These are phyloP conservation scores for Candida silvatica DNA, from an alignment of 805 yeast species.

Conservation along the genomic window DNA sequence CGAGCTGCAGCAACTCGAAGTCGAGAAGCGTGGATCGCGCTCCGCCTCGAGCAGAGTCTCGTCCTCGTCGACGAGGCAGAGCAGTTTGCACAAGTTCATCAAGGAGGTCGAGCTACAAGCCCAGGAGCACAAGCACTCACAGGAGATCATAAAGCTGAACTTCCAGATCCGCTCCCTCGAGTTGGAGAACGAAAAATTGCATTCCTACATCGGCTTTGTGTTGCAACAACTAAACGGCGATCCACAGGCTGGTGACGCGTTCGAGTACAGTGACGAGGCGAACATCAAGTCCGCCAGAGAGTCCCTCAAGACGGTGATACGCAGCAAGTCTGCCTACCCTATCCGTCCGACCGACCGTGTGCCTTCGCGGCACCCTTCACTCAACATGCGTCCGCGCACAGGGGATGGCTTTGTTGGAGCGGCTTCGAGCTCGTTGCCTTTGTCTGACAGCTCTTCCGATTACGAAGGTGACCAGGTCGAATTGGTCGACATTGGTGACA, in stretches of 20 bases:
- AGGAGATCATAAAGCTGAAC: conserved; percentile 41
- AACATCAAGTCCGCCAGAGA: conserved; percentile 40
- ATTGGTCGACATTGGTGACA: conserved; percentile 22
- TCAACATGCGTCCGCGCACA: conserved; percentile 1
- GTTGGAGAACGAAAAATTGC: conserved; percentile 46
- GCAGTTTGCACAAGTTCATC: conserved; percentile 17
- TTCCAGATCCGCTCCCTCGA: conserved; percentile 46
- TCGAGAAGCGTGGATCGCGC: neutral
- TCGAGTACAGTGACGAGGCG: conserved; percentile 45
- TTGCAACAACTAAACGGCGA: conserved; percentile 31
- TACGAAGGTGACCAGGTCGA: conserved; percentile 17
- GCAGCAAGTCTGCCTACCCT: conserved; percentile 26
- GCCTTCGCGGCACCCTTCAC: neutral
- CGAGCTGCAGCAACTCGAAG: conserved; percentile 1
- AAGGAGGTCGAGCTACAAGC: conserved; percentile 18
- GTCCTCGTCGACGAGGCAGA: conserved; percentile 14
- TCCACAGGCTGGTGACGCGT: conserved; percentile 8
- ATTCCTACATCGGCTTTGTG: conserved; percentile 49
- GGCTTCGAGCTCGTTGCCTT: neutral
- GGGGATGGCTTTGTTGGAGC: conserved; percentile 2
- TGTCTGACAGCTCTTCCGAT: conserved; percentile 10
- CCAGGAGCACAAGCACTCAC: conserved; percentile 23
- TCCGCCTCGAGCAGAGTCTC: neutral
- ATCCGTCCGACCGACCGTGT: conserved; percentile 12
- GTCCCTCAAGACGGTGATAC: conserved; percentile 26